phyloP scores from a whole-genome alignment of 768 basidiomycete species.

The Psilocybe azurescens region DNA sequence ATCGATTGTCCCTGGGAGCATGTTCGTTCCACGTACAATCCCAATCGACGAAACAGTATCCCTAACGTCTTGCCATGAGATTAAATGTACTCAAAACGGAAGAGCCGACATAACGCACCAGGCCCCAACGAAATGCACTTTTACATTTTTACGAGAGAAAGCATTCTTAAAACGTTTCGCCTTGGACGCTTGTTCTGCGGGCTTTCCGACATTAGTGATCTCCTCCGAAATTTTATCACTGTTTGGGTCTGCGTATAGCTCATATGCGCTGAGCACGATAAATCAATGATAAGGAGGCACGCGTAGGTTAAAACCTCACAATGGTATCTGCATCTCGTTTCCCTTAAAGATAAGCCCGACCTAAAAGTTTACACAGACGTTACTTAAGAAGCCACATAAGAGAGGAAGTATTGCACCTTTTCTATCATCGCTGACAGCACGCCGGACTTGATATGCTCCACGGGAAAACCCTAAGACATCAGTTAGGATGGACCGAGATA shows the following conservation, averaged over 20 bases:
- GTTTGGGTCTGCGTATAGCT: slow-evolving; percentile 10
- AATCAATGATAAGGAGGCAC: background rate
- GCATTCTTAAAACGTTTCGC: slow-evolving; percentile 24
- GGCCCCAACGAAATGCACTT: slow-evolving; percentile 28
- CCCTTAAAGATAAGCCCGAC: slow-evolving; percentile 46
- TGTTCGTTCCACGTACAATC: slow-evolving; percentile 17
- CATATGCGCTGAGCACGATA: slow-evolving; percentile 18
- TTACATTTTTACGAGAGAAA: slow-evolving; percentile 30
- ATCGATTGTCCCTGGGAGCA: slow-evolving; percentile 25
- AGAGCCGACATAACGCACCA: background rate
- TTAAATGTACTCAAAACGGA: background rate
- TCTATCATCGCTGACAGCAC: slow-evolving; percentile 15
- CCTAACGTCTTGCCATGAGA: slow-evolving; percentile 23
- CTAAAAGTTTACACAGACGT: slow-evolving; percentile 20
- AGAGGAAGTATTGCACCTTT: slow-evolving; percentile 1
- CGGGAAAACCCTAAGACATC: slow-evolving; percentile 13
- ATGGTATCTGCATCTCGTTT: slow-evolving; percentile 39
- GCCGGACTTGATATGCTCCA: slow-evolving; percentile 14
- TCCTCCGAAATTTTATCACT: too few species aligned
- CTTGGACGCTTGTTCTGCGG: background rate
- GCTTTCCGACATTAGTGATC: too few species aligned
- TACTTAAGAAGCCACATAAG: background rate
- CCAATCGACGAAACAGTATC: slow-evolving; percentile 41
- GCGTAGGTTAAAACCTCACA: slow-evolving; percentile 5
- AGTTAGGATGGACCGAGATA: background rate